phyloP scores from a whole-genome alignment of 2,329 filamentous ascomycete species.

The Chaetothyriales sp. region DNA sequence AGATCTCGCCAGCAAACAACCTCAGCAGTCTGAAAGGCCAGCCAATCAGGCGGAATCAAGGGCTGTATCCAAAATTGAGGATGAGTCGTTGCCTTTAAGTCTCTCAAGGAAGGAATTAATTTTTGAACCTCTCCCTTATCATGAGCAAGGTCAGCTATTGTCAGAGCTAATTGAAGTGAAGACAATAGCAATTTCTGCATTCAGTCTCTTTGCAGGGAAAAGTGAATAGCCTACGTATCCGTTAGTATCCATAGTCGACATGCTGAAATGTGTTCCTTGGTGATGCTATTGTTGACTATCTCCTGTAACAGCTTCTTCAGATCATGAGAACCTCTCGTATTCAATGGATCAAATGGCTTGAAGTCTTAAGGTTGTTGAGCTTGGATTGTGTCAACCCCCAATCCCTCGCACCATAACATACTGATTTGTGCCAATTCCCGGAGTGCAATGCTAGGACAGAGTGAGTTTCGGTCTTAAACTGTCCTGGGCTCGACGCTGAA shows the following conservation, averaged over 20 bases:
- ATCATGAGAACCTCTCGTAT: background rate
- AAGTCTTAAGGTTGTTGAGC: background rate
- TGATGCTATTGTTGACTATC: background rate
- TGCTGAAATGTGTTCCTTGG: background rate
- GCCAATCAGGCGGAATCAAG: background rate
- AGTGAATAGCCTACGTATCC: background rate
- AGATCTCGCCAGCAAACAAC: background rate
- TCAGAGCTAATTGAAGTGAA: background rate
- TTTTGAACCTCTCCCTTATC: too few relatives aligned
- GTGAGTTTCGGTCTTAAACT: too few relatives aligned
- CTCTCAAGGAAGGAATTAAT: too few relatives aligned
- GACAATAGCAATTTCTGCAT: background rate
- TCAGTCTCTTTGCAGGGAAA: background rate
- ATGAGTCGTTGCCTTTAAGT: too few relatives aligned
- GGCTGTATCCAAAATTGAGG: background rate
- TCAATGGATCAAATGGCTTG: background rate
- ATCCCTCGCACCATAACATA: too few relatives aligned
- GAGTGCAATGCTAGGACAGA: too few relatives aligned
- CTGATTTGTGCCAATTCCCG: too few relatives aligned
- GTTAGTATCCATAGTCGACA: background rate
- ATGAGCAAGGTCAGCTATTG: background rate
- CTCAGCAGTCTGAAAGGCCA: background rate
- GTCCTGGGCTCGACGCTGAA: too few relatives aligned
- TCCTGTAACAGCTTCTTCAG: background rate
- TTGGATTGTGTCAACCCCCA: too few relatives aligned